phyloP scores from a whole-genome alignment of 179 eudicot genomes.

The Silene noctiflora region DNA sequence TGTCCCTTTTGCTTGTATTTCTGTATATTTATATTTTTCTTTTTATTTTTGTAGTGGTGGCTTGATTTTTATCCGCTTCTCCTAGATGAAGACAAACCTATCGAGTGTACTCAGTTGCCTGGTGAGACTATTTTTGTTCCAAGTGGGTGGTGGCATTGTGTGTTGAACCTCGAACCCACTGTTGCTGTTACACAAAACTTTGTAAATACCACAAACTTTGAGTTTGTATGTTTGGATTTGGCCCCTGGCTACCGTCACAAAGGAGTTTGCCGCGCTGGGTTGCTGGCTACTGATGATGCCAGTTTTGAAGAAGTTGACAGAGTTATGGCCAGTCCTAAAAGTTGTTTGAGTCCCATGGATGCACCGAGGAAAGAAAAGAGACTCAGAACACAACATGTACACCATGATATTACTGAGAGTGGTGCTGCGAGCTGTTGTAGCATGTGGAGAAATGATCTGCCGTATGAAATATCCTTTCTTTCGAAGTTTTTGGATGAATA shows the following conservation, averaged over 20 bases:
- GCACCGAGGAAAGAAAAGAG: conserved; percentile 54
- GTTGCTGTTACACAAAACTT: conserved; percentile 97
- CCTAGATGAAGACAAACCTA: conserved; percentile 79
- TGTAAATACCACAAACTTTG: conserved; percentile 79
- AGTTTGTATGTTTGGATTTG: conserved; percentile 90
- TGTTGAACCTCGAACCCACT: conserved; percentile 78
- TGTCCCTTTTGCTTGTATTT: conserved; percentile 2
- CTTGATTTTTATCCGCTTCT: conserved; percentile 92
- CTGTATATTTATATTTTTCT: conserved; percentile 4
- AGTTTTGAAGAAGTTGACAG: conserved; percentile 33
- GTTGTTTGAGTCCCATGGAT: conserved; percentile 32
- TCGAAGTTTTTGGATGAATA: conserved; percentile 69
- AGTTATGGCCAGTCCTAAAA: conserved; percentile 22
- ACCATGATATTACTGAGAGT: conserved; percentile 23
- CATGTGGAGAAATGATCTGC: conserved; percentile 39
- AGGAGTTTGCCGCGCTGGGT: conserved; percentile 95
- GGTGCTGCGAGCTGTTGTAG: conserved; percentile 27
- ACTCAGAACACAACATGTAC: conserved; percentile 31
- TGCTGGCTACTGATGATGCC: conserved; percentile 69
- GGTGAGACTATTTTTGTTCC: conserved; percentile 98
- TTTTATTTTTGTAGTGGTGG: conserved; percentile 75
- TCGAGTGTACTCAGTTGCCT: conserved; percentile 93
- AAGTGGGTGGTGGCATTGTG: conserved; percentile 99
- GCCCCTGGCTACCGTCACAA: conserved; percentile 97
- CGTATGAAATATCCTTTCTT: conserved; percentile 72